Conservation (phyloP, 208 protist genomes). For the Acanthamoeba triangularis region DNA sequence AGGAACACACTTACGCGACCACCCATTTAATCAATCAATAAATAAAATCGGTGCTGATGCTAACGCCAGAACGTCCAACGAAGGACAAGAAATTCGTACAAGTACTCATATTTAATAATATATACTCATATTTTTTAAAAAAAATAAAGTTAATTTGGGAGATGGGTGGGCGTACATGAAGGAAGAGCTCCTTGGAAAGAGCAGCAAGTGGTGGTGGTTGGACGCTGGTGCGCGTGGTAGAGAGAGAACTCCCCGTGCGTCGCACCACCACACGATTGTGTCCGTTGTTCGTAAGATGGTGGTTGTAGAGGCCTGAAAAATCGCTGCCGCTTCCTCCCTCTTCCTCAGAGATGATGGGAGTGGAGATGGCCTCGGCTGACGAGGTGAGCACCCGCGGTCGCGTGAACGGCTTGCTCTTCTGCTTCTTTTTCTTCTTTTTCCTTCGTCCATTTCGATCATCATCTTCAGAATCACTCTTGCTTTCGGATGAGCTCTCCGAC, state of each 20-base stretch:
- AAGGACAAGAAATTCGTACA: no score
- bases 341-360: constrained; percentile 8
- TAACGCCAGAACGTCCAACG: no score
- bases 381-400: constrained; percentile 38
- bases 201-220: constrained; percentile 13
- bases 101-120: background rate
- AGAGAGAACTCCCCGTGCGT: background rate
- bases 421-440: background rate
- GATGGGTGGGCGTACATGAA: background rate
- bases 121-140: background rate
- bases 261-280: background rate
- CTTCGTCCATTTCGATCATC: background rate
- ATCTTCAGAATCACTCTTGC: constrained; percentile 30
- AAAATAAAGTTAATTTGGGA: background rate
- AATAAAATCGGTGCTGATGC: no score
- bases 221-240: background rate
- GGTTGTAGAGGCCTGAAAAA: background rate
- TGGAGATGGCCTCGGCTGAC: constrained; percentile 4
- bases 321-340: constrained; percentile 8
- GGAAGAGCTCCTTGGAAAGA: background rate
- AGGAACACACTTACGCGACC: background rate
- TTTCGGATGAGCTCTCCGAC: background rate
- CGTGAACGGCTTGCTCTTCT: background rate
- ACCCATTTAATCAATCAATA: no score
- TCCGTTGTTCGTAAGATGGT: background rate